Evolutionary conservation across 2,329 filamentous ascomycete species (phyloP), one percentile per base, ranked within the genome.

Genomic region (Thelonectria olida): DNA sequence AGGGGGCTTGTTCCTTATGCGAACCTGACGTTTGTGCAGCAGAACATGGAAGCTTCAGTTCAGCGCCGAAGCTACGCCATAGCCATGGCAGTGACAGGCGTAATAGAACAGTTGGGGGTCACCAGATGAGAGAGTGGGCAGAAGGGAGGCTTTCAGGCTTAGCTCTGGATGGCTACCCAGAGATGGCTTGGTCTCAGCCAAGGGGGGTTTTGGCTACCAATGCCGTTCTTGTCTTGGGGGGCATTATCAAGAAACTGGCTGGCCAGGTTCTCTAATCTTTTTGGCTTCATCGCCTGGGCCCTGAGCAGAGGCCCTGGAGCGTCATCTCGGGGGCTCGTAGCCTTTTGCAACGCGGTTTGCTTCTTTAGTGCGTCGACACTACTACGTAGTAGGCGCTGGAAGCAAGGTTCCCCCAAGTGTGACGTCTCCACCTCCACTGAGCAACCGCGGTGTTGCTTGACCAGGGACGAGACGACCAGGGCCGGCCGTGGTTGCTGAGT

Each of bases 341-440:
- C 28, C 28, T 31, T 28, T 28, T 28, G 27, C 27, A 28, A 31
- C 10, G 28, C 10, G 28, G 28, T 8, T 31, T 8, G 28, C 25
- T 42, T 31, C 20, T 34, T 44, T 60, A 63, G 57, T 50, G 53
- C 49, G 31, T 55, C 58, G 54, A 54, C 62, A 45, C 53, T 70
- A 71, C n/a, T n/a, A n/a, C n/a, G n/a, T n/a, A n/a, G n/a, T 69
- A 69, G 69, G 69, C 69, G 67, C 28, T 13, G 28, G 56, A 54
- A 58, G 61, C 59, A 67, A 44, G 65, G 65, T 70, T 61, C 51
- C 66, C 59, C 66, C 64, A 61, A 69, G 62, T 63, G 64, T 62
- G 63, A 65, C 53, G 56, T 67, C 68, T 41, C 69, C 69, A 72
- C 69, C 67, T 71, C 64, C 66, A 56, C 69, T 69, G 64, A 72